Evolutionary conservation across 176 grass and related monocot genomes (phyloP).

Genomic region (Pontederia paniculata): DNA sequence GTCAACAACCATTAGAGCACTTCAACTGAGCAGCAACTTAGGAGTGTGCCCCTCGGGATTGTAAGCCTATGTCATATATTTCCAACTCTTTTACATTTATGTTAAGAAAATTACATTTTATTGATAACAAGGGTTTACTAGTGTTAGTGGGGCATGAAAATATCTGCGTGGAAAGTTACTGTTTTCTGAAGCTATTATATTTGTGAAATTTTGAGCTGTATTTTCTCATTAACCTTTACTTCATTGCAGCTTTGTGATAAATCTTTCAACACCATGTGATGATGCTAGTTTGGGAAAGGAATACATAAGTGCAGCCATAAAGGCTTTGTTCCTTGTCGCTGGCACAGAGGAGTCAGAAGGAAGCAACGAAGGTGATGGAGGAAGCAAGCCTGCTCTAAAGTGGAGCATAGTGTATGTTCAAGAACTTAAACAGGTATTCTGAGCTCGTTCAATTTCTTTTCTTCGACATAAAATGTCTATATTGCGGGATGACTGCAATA

Average conservation of each 20-base stretch:
- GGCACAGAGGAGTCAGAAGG: slow-evolving; percentile 27
- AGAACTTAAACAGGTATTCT: slow-evolving; percentile 53
- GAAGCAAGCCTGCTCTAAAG: slow-evolving; percentile 45
- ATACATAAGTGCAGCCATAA: slow-evolving; percentile 55
- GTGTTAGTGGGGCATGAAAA: neutral
- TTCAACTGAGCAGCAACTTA: slow-evolving; percentile 87
- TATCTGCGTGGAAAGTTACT: slow-evolving; percentile 13
- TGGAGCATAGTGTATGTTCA: slow-evolving; percentile 76
- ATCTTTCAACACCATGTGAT: slow-evolving; percentile 66
- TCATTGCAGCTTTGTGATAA: slow-evolving; percentile 55
- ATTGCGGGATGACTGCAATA: too few relatives aligned
- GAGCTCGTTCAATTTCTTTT: slow-evolving; percentile 4
- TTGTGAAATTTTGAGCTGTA: neutral
- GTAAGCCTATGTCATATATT: slow-evolving; percentile 28
- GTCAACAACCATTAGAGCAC: slow-evolving; percentile 42
- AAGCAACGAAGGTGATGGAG: slow-evolving; percentile 15
- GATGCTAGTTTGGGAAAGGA: slow-evolving; percentile 45
- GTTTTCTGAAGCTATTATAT: neutral
- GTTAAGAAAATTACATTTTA: slow-evolving; percentile 3
- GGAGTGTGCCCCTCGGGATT: slow-evolving; percentile 73
- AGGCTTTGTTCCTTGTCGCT: slow-evolving; percentile 47
- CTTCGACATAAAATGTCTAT: neutral
- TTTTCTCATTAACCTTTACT: slow-evolving; percentile 17
- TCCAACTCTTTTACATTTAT: slow-evolving; percentile 7
- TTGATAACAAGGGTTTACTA: neutral